These are phyloP conservation scores for Helianthus annuus DNA, from an alignment of 129 eudicot species.

Conservation along the genomic window HanXRQr2.0-SUNRISE NC_035448.2:15350625-15351124, in stretches of 20 bases:
- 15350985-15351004: too few species aligned
- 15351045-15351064: too few species aligned
- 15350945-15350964: too few species aligned
- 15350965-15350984: too few species aligned
- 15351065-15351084: too few species aligned
- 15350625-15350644: neutral
- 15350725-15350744: constrained; percentile 5
- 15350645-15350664: neutral
- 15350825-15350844: constrained; percentile 1
- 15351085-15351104: too few species aligned
- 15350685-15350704: too few species aligned
- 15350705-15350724: constrained; percentile 9
- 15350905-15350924: neutral
- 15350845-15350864: constrained; percentile 1
- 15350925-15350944: too few species aligned
- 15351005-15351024: too few species aligned
- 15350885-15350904: neutral
- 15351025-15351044: too few species aligned
- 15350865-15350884: neutral
- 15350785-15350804: constrained; percentile 18
- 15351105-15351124: too few species aligned
- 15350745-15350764: constrained; percentile 16
- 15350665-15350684: neutral
- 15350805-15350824: constrained; percentile 3
- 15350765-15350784: constrained; percentile 17